Base-by-base conservation (phyloP, 2,329 filamentous ascomycete genomes). In the Lomentospora prolificans region DNA sequence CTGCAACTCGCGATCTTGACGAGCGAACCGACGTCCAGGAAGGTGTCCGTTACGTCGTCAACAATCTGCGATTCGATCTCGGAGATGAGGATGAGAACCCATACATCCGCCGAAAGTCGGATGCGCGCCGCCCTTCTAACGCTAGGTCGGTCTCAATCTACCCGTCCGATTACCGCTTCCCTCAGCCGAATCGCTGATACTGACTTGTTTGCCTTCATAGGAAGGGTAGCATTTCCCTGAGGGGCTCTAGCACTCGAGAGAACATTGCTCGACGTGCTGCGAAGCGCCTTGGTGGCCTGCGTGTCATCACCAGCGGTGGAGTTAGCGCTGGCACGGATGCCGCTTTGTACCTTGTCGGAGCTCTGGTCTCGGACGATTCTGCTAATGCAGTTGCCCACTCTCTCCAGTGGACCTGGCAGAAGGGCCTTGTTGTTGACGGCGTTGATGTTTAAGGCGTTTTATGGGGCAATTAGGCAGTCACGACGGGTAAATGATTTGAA, bases 51-150 rank as follows among this genome's bases (percentile, higher is more conserved):
- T 95, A 94, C 67, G 89, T 95, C 19, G 89, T 95, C 69, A 95
- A 95, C 78, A 94, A 95, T 72, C 84, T 90, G 58, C 86, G 89
- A 63, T 95, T 92, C 69, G 89, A 94, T 64, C 76, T 94, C 62
- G 86, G 86, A 58, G 83, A 91, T 65, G 82, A 87, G 65, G 87
- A 91, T 60, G 85, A 90, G 70, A 92, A 89, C 70, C 87, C 87
- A 30, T 92, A 92, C 72, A 85, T 94, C 68, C 80, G 87, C 64
- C 84, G 81, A 75, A 88, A 86, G 77, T 81, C 82, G 57, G 85
- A 87, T 62, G 82, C 77, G 51, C 75, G 79, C 61, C 80, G 81
- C 59, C 79, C 81, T 50, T 81, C 81, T 50, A 82, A 76, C 64
- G 82, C 78, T 60, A 75, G 82, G 78, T 83, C 76, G 61, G 78